Base-by-base conservation (phyloP, 192 early-diverging fungal genomes). In the Podila epigama region DNA sequence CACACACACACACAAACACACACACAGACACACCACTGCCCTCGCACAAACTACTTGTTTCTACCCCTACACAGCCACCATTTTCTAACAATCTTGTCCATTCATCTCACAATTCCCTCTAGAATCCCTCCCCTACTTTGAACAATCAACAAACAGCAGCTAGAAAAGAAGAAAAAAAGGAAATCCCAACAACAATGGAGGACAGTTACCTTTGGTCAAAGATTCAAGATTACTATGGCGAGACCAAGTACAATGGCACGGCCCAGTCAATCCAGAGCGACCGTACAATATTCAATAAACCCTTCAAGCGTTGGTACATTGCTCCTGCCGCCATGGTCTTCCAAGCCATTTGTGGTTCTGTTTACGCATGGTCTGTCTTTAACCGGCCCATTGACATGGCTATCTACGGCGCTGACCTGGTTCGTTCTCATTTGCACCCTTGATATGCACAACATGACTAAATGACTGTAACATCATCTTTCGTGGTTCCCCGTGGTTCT, bases 281-380 rank as follows among this genome's bases (percentile, higher is more conserved):
- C 53, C 59, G 63, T 27, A 39, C 62, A 11, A 71, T 83, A 44
- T 54, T 72, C 13, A 32, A 32, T 9, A 65, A 84, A 15, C 81
- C 80, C 22, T 88, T 85, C 62, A 81, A 71, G 40, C 84, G 81
- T 35, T 89, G 88, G 89, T 84, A 86, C 58, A 79, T 83, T 37
- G 80, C 89, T 13, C 87, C 86, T 1, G 89, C 86, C 0, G 86
- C 85, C 8, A 79, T 89, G 40, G 77, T 87, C 20, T 87, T 87
- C 51, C 89, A 89, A 69, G 84, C 88, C 67, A 88, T 85, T 72
- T 87, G 83, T 63, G 89, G 89, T 39, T 89, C 89, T 7, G 79
- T 90, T n/a, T 90, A 90, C 35, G 87, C 89, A 7, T 90, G 87
- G 87, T 89, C 88, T 2, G 84, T 88, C 42, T 89, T 86, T 57